Conservation (phyloP, 2,329 filamentous ascomycete species). For the Tolypocladium inflatum region DNA sequence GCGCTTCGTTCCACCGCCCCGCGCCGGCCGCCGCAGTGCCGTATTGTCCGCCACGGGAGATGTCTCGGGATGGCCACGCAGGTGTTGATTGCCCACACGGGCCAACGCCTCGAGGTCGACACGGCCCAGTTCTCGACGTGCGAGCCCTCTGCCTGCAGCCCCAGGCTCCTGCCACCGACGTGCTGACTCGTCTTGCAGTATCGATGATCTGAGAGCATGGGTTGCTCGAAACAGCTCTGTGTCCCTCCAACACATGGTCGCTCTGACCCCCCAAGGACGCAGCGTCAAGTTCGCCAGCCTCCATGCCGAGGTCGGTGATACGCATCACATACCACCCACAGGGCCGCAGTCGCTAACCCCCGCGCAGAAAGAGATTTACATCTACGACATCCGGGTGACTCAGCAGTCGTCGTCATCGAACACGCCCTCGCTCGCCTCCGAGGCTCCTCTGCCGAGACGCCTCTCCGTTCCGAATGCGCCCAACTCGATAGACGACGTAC, state of each 20-base stretch:
- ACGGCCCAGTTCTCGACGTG: conserved; percentile 66
- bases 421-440: conserved; percentile 33
- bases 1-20: background rate
- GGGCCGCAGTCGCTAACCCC: background rate
- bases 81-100: conserved; percentile 88
- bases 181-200: conserved; percentile 30
- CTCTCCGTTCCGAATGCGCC: conserved; percentile 59
- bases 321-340: background rate
- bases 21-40: conserved; percentile 14
- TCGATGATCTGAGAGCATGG: conserved; percentile 80
- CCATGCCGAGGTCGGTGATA: conserved; percentile 58
- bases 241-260: conserved; percentile 68
- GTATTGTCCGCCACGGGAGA: conserved; percentile 26
- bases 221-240: conserved; percentile 68
- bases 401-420: conserved; percentile 41
- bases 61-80: conserved; percentile 73
- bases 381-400: conserved; percentile 78
- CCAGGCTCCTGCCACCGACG: background rate
- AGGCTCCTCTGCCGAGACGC: conserved; percentile 41
- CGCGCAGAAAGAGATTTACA: conserved; percentile 70
- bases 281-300: conserved; percentile 74
- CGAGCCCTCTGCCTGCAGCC: conserved; percentile 15
- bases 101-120: conserved; percentile 75
- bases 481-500: conserved; percentile 73
- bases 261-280: conserved; percentile 77